Percentiles rank a stretch among this genome's conserved stretches.
Conservation (phyloP, 768 basidiomycete genomes). For the Suillus hirtellus region DNA sequence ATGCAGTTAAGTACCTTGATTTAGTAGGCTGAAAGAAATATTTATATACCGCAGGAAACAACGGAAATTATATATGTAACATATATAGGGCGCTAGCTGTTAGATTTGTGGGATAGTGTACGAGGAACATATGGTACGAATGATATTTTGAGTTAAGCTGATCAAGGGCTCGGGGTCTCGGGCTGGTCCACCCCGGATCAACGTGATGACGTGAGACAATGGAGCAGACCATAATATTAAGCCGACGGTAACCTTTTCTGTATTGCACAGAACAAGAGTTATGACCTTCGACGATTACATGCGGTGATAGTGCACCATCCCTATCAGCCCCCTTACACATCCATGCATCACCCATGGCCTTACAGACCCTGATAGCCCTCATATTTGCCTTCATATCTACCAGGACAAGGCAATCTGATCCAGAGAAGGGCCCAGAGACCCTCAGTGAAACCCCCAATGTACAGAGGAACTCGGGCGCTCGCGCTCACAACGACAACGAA, state of each 20-base stretch:
- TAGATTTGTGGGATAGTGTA: too few relatives aligned
- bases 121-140: too few relatives aligned
- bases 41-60: too few relatives aligned
- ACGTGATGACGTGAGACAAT: neutral
- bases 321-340: neutral
- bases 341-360: neutral
- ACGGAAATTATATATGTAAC: too few relatives aligned
- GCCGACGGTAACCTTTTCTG: neutral
- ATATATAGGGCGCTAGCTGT: too few relatives aligned
- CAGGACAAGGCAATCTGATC: neutral
- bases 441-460: slow-evolving; percentile 5
- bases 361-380: neutral
- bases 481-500: neutral
- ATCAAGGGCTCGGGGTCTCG: too few relatives aligned
- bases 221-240: neutral
- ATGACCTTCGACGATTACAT: neutral
- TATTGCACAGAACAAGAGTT: neutral
- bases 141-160: too few relatives aligned
- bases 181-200: neutral
- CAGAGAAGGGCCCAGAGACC: slow-evolving; percentile 10
- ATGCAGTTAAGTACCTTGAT: too few relatives aligned
- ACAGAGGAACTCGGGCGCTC: neutral
- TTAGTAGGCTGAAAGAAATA: too few relatives aligned
- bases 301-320: neutral
- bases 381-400: neutral